A percentile compares a stretch with the other conserved stretches of the same genome.
Conservation (phyloP, 345 rosid genomes). For the Erucastrum elatum region DNA sequence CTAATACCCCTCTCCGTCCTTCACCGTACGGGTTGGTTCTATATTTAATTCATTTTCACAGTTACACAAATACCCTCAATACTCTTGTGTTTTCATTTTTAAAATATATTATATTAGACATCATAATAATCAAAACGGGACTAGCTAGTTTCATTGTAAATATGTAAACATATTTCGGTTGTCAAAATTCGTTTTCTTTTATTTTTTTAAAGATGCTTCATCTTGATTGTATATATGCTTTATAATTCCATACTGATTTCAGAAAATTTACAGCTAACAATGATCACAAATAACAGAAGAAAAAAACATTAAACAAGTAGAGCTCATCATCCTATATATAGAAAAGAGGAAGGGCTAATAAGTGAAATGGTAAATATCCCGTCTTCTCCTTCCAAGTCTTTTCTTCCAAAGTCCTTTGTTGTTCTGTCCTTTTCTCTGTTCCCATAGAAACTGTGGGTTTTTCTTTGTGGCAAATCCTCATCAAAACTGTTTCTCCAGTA, state of each 20-base stretch:
- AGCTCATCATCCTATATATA: too few species aligned
- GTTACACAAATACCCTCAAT: neutral
- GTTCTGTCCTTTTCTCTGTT: neutral
- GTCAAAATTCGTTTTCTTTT: neutral
- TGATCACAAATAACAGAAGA: too few species aligned
- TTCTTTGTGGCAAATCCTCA: neutral
- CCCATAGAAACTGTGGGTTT: constrained; percentile 19
- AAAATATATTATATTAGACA: too few species aligned
- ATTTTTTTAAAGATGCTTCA: neutral
- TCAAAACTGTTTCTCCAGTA: neutral
- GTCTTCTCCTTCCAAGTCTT: constrained; percentile 4
- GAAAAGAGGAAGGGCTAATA: neutral
- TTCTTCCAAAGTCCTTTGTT: neutral
- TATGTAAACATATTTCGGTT: neutral
- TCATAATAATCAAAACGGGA: neutral
- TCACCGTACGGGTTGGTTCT: constrained; percentile 34
- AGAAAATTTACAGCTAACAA: too few species aligned
- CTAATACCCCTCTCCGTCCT: constrained; percentile 38
- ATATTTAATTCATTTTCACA: neutral
- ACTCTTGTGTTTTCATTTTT: neutral
- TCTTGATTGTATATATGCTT: too few species aligned
- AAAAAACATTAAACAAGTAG: too few species aligned
- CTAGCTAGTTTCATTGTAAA: neutral
- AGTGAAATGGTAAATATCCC: neutral
- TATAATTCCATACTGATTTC: too few species aligned